Percentiles rank a stretch among this genome's conserved stretches.
Evolutionary conservation across 805 yeast genomes (phyloP).

Genomic region (Teunomyces gatunensis): DNA sequence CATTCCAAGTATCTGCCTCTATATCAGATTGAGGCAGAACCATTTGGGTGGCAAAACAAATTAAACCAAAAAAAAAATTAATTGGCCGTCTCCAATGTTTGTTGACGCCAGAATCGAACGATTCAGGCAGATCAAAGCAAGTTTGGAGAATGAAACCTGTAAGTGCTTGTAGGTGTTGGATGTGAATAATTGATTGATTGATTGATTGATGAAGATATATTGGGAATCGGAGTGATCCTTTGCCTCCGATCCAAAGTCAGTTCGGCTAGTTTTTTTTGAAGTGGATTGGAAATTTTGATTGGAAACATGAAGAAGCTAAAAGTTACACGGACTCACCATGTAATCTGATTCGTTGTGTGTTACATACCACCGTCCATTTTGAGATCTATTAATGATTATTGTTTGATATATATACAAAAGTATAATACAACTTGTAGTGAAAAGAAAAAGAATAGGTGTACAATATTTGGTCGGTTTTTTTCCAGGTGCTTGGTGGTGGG

Average conservation of each 20-base stretch:
- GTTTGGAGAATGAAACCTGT: neutral
- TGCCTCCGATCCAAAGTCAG: neutral
- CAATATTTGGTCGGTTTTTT: constrained; percentile 8
- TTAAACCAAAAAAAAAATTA: neutral
- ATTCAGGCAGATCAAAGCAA: neutral
- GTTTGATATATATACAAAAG: constrained; percentile 14
- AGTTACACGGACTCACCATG: neutral
- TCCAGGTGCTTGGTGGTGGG: constrained; percentile 4
- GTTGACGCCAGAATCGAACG: neutral
- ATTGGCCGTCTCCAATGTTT: neutral
- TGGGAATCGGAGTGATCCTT: neutral
- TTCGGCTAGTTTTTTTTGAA: neutral
- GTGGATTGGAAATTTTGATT: neutral
- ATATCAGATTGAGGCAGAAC: neutral
- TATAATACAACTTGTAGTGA: constrained; percentile 18
- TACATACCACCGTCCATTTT: constrained; percentile 64
- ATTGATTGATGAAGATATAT: neutral
- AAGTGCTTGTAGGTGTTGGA: neutral
- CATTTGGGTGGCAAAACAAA: neutral
- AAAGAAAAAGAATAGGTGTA: constrained; percentile 15
- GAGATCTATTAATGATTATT: constrained; percentile 16
- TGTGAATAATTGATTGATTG: neutral
- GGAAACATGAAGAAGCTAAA: neutral
- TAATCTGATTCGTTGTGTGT: neutral
- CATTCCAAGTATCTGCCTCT: too few relatives aligned